Percentiles rank a stretch among this genome's conserved stretches.
phyloP scores from a whole-genome alignment of 1,284 basidiomycete species.

The Naganishia liquefaciens region DNA sequence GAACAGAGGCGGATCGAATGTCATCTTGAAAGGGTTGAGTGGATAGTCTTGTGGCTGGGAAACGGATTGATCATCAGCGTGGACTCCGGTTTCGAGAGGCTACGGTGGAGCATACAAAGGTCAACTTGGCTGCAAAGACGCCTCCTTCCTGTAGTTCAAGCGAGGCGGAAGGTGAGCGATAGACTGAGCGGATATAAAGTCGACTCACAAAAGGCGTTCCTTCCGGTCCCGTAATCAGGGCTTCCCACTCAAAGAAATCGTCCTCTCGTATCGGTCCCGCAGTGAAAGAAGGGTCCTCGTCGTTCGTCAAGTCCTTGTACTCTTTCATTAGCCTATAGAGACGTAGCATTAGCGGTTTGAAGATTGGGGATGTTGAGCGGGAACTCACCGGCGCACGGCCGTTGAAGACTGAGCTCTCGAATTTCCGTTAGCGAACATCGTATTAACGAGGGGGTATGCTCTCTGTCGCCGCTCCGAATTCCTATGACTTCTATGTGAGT shows the following conservation, averaged over 20 bases:
- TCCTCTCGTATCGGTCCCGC: constrained; percentile 86
- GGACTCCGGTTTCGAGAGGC: no score
- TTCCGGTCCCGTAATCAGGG: constrained; percentile 91
- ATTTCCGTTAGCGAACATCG: constrained; percentile 46
- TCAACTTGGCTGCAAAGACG: constrained; percentile 87
- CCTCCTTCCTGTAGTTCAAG: constrained; percentile 77
- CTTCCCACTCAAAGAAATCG: constrained; percentile 98
- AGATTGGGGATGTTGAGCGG: background rate
- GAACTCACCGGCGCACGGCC: constrained; percentile 47
- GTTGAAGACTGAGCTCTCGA: constrained; percentile 50
- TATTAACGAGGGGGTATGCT: background rate
- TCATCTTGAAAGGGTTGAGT: constrained; percentile 96
- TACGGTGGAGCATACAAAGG: constrained; percentile 67
- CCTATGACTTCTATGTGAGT: no score
- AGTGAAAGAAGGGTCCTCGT: constrained; percentile 84
- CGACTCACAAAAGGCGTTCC: constrained; percentile 88
- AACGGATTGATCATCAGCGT: background rate
- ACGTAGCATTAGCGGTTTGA: background rate
- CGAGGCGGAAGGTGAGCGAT: background rate
- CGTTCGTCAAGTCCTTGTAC: constrained; percentile 78
- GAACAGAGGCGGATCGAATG: constrained; percentile 92
- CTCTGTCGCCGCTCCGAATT: no score
- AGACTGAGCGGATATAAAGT: background rate
- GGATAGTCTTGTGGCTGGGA: constrained; percentile 85
- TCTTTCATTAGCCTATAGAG: constrained; percentile 78